These are phyloP conservation scores for Serendipita sp. DNA, from an alignment of 768 basidiomycete genomes.

Conservation along the genomic window DNA sequence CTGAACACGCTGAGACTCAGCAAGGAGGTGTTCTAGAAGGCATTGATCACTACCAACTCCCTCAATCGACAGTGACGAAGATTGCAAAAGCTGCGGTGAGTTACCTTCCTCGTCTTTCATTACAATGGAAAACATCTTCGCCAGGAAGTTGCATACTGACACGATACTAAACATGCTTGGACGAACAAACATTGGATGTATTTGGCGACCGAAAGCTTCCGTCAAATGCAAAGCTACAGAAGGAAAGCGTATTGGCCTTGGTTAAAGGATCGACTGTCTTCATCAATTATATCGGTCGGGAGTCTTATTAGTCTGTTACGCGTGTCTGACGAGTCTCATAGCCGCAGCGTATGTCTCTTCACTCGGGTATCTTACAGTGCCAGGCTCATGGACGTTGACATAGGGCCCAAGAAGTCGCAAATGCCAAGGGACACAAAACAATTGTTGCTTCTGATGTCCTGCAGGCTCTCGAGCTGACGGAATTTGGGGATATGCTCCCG, in stretches of 20 bases:
- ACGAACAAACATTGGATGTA: slow-evolving; percentile 17
- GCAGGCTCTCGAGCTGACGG: slow-evolving; percentile 64
- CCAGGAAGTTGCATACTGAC: background rate
- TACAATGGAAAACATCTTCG: background rate
- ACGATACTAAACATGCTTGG: no score
- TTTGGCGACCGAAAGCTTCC: slow-evolving; percentile 33
- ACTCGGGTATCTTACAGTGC: background rate
- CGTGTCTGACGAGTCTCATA: slow-evolving; percentile 13
- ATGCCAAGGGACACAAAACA: slow-evolving; percentile 71
- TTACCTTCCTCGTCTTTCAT: slow-evolving; percentile 7
- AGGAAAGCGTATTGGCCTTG: slow-evolving; percentile 72
- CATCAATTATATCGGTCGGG: slow-evolving; percentile 78
- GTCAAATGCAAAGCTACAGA: slow-evolving; percentile 72
- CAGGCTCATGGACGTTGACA: background rate
- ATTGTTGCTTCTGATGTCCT: slow-evolving; percentile 83
- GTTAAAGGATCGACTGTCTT: slow-evolving; percentile 87
- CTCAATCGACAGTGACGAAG: slow-evolving; percentile 64
- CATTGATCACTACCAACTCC: slow-evolving; percentile 79
- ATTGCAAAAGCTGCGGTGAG: slow-evolving; percentile 73
- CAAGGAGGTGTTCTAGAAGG: slow-evolving; percentile 69
- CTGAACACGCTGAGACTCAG: slow-evolving; percentile 56
- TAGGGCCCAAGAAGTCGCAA: slow-evolving; percentile 79
- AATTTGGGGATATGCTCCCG: slow-evolving; percentile 50
- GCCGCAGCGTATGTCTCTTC: slow-evolving; percentile 28
- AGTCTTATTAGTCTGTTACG: background rate